Base-by-base conservation (phyloP, 2,329 filamentous ascomycete genomes). In the Colletotrichum costaricense region DNA sequence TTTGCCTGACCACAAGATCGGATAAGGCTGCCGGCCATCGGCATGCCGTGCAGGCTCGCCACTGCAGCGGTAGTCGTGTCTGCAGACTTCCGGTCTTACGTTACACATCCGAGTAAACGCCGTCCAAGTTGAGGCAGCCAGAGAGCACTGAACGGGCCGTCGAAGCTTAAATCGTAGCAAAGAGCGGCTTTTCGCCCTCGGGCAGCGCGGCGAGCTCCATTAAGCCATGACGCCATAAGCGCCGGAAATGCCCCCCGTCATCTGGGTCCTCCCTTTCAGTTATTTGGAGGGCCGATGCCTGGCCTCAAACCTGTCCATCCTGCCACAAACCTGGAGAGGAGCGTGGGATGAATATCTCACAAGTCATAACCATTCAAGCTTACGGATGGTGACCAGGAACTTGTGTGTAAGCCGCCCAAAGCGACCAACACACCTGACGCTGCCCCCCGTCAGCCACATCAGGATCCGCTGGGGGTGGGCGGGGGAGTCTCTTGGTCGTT, bases 211-310 rank as follows among this genome's bases (percentile, higher is more conserved):
- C 59, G 70, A 24, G 24, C 26, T 69, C 54, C 24, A 62, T 42
- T 22, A 38, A 7, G 56, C 30, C 62, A 71, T 71, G 67, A 73
- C 71, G 71, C 71, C 49, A 71, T 73, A 73, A 71, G 60, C 67
- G 71, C 71, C 46, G 46, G 54, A 55, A 66, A 22, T 22, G 11
- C 30, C 71, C 22, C 66, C 30, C 30, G 24, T 38, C 30, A n/a
- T 58, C 26, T 54, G 12, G 55, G 7, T 12, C 26, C 14, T 64
- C 52, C 24, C 38, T 26, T 38, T 11, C 49, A n/a, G n/a, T 54
- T 35, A 7, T 46, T 14, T 57, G 26, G 49, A 69, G 28, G 22
- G 35, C 8, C 52, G 35, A 12, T 49, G 57, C 30, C 30, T 28
- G 35, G 30, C 57, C 57, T 58, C 38, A 42, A 42, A 42, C 38